Evolutionary conservation across 2,329 filamentous ascomycete genomes (phyloP).

Genomic region (Massarina eburnea): DNA sequence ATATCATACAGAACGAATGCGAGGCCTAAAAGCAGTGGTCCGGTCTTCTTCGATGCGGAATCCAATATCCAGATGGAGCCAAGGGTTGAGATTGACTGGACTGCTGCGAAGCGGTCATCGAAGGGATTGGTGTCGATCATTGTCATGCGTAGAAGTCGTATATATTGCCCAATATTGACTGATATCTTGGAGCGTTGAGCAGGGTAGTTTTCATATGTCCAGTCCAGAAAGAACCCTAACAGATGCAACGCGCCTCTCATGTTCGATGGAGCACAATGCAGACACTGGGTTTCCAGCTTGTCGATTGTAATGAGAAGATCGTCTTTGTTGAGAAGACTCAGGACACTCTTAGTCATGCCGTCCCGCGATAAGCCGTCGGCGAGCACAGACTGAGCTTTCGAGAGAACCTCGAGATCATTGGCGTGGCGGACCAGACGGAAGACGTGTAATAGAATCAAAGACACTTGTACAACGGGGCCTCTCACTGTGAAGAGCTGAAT

Average conservation of each 20-base stretch:
- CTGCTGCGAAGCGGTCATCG: slow-evolving; percentile 64
- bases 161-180: slow-evolving; percentile 22
- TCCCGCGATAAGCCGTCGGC: slow-evolving; percentile 19
- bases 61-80: slow-evolving; percentile 21
- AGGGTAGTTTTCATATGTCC: slow-evolving; percentile 15
- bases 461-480: slow-evolving; percentile 16
- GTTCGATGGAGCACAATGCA: slow-evolving; percentile 31
- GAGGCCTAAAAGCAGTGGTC: slow-evolving; percentile 24
- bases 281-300: slow-evolving; percentile 30
- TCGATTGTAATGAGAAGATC: slow-evolving; percentile 19
- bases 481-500: slow-evolving; percentile 10
- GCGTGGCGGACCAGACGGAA: slow-evolving; percentile 19
- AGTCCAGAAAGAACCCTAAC: slow-evolving; percentile 36
- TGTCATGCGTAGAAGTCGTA: slow-evolving; percentile 32
- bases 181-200: slow-evolving; percentile 8
- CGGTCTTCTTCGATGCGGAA: slow-evolving; percentile 9
- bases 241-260: slow-evolving; percentile 34
- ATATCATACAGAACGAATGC: slow-evolving; percentile 49
- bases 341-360: slow-evolving; percentile 13
- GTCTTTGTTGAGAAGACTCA: slow-evolving; percentile 14
- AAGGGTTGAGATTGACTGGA: slow-evolving; percentile 56
- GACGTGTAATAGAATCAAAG: slow-evolving; percentile 23
- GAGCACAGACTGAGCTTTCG: slow-evolving; percentile 31
- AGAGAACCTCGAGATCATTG: slow-evolving; percentile 29
- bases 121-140: slow-evolving; percentile 52